Conservation (phyloP, 495 filamentous ascomycete genomes). For the Sordaria brevicollis region DNA sequence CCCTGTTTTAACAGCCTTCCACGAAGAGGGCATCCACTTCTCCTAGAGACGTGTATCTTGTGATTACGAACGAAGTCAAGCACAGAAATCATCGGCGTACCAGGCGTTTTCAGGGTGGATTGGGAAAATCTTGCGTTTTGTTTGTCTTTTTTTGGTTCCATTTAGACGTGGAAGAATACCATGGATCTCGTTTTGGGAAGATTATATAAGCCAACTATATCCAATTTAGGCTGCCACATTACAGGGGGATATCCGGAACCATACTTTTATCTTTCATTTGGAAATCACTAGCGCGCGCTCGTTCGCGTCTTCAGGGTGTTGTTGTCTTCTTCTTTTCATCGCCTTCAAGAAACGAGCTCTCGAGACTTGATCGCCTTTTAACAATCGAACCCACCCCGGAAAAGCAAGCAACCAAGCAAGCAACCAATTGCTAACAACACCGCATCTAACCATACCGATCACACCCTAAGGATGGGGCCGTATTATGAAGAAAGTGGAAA, state of each 20-base stretch:
- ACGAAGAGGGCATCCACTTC: slow-evolving; percentile 90
- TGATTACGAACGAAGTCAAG: background rate
- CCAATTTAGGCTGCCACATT: background rate
- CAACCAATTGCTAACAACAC: no score
- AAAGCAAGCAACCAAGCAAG: no score
- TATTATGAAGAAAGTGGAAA: no score
- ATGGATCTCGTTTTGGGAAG: background rate
- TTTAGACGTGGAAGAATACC: background rate
- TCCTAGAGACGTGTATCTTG: slow-evolving; percentile 36
- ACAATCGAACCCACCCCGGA: no score
- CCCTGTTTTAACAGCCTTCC: slow-evolving; percentile 39
- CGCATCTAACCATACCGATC: no score
- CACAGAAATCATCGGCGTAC: background rate
- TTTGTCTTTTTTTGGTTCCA: background rate
- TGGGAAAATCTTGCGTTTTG: background rate
- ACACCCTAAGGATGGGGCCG: no score
- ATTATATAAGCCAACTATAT: background rate
- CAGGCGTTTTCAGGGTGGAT: background rate
- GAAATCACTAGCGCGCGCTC: background rate
- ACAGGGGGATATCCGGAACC: background rate
- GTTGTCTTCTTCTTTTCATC: background rate
- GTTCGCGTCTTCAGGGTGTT: no score
- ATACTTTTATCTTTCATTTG: background rate
- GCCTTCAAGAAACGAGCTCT: background rate
- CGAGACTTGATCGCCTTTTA: no score